Evolutionary conservation across 116 monocot species (phyloP).

Genomic region (Cymodocea nodosa): DNA sequence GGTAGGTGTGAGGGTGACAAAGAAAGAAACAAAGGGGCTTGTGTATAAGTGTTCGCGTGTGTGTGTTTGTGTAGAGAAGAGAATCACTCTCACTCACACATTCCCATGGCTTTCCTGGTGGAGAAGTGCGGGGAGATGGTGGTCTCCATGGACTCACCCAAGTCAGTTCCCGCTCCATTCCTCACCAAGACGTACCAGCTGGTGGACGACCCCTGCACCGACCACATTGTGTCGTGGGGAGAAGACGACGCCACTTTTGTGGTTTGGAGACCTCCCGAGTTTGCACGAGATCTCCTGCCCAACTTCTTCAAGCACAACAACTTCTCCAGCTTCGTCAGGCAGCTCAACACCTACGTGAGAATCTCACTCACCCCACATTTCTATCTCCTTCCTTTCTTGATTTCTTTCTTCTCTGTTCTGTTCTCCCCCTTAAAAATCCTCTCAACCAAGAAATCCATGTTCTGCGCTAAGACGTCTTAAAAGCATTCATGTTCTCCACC

Average conservation of each 20-base stretch:
- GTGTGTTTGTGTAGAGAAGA: conserved; percentile 5
- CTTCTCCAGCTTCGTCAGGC: conserved; percentile 89
- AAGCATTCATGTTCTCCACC: too few relatives aligned
- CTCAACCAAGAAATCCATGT: too few relatives aligned
- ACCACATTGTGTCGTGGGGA: conserved; percentile 89
- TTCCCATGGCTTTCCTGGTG: conserved; percentile 47
- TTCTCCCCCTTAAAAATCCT: not conserved
- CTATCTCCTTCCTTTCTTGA: too few relatives aligned
- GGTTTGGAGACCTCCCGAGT: conserved; percentile 71
- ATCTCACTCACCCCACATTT: too few relatives aligned
- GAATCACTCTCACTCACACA: not conserved
- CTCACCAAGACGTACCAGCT: conserved; percentile 75
- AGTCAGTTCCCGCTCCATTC: conserved; percentile 73
- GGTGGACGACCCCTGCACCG: conserved; percentile 64
- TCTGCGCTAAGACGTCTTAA: too few relatives aligned
- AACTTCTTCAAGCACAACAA: conserved; percentile 95
- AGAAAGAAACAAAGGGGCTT: not conserved
- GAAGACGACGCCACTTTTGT: conserved; percentile 68
- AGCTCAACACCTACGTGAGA: conserved; percentile 94
- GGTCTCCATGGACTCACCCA: conserved; percentile 33
- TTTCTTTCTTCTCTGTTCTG: not conserved
- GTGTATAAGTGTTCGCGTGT: not conserved
- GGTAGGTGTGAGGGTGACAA: not conserved
- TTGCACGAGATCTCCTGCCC: conserved; percentile 67
- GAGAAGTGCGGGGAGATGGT: conserved; percentile 51